Conservation (phyloP, 2,329 filamentous ascomycete genomes). For the Neonectria magnoliae region DNA sequence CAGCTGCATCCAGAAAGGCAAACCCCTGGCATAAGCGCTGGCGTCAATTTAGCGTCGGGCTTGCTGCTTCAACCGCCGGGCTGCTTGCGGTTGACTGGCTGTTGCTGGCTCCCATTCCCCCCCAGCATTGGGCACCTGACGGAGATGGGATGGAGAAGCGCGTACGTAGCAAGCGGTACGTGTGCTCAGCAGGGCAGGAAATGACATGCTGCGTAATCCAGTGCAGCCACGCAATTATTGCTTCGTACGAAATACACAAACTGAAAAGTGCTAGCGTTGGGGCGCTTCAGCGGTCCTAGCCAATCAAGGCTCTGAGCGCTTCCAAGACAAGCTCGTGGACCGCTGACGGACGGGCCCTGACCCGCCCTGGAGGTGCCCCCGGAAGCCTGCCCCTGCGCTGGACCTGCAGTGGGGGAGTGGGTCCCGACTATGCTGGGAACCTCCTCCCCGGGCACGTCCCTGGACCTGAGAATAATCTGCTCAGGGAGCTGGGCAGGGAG, state of each 20-base stretch:
- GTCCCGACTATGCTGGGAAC: background rate
- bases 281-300: background rate
- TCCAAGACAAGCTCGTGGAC: constrained; percentile 25
- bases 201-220: constrained; percentile 6
- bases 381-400: constrained; percentile 17
- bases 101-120: background rate
- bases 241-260: background rate
- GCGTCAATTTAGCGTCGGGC: background rate
- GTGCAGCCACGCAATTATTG: constrained; percentile 13
- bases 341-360: background rate
- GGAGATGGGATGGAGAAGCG: constrained; percentile 4
- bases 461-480: constrained; percentile 2
- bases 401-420: constrained; percentile 31
- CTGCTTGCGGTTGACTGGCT: background rate
- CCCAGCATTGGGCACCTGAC: background rate
- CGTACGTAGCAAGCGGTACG: background rate
- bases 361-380: constrained; percentile 28
- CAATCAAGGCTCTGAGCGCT: constrained; percentile 15
- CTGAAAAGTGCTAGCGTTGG: background rate
- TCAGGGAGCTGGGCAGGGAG: background rate
- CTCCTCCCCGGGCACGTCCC: background rate
- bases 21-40: background rate
- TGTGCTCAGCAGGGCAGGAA: background rate
- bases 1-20: background rate
- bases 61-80: background rate